phyloP scores from a whole-genome alignment of 2,329 filamentous ascomycete species.

The Alternaria gaisen region DNA sequence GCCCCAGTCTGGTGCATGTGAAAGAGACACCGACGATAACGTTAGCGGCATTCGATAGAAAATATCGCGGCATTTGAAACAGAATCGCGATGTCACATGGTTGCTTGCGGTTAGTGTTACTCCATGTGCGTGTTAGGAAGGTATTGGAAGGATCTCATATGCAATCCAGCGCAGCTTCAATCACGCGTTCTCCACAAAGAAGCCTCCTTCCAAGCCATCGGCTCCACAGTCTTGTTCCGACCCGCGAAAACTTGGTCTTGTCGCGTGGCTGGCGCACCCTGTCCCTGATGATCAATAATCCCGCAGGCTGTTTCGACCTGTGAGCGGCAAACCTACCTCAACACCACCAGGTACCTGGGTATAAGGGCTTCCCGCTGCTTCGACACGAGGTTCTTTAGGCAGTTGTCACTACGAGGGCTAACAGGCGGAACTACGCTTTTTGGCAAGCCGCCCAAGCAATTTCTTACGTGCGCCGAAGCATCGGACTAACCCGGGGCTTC shows the following conservation, averaged over 20 bases:
- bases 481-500: conserved; percentile 13
- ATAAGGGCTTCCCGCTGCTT: neutral
- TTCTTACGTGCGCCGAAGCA: conserved; percentile 8
- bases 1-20: neutral
- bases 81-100: neutral
- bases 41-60: neutral
- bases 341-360: conserved; percentile 2
- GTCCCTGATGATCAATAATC: conserved; percentile 9
- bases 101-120: neutral
- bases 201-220: neutral
- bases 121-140: neutral
- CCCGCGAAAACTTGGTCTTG: conserved; percentile 1
- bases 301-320: neutral
- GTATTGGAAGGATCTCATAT: neutral
- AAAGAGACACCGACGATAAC: neutral
- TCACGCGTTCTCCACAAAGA: conserved; percentile 13
- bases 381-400: neutral
- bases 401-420: neutral
- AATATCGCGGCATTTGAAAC: neutral
- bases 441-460: conserved; percentile 18
- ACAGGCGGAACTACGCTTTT: conserved; percentile 14
- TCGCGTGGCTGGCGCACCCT: conserved; percentile 6
- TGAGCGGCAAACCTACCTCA: neutral
- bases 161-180: neutral
- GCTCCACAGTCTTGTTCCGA: conserved; percentile 10